A percentile compares a stretch with the other conserved stretches of the same genome.
Evolutionary conservation across 306 rosid species (phyloP).

Genomic region (Adenanthera pavonina): DNA sequence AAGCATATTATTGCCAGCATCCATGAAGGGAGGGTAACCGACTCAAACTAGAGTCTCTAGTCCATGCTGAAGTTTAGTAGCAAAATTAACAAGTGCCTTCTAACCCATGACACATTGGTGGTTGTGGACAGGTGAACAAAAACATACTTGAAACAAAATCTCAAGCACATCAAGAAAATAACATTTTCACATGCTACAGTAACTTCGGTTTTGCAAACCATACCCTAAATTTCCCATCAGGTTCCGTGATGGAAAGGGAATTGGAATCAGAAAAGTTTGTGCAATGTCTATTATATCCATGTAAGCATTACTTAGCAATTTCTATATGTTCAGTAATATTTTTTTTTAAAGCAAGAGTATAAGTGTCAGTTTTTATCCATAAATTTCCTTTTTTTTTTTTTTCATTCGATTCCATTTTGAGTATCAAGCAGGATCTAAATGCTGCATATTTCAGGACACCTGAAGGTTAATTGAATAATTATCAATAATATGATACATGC

Average conservation of each 20-base stretch:
- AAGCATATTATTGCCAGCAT: background rate
- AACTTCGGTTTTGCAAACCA: background rate
- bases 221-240: background rate
- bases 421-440: background rate
- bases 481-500: background rate
- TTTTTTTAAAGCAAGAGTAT: background rate
- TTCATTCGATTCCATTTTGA: background rate
- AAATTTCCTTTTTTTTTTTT: background rate
- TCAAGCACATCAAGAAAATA: too few species aligned
- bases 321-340: background rate
- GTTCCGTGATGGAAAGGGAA: background rate
- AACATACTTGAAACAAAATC: conserved; percentile 2
- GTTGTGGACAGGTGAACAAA: background rate
- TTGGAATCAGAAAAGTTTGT: background rate
- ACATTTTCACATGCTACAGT: background rate
- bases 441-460: conserved; percentile 1
- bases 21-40: background rate
- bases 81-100: background rate
- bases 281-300: background rate
- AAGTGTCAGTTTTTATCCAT: background rate
- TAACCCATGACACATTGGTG: background rate
- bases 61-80: background rate
- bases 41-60: background rate
- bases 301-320: background rate
- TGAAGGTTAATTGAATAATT: background rate